phyloP scores from a whole-genome alignment of 2,329 filamentous ascomycete species.

The Rutstroemia sp. region DNA sequence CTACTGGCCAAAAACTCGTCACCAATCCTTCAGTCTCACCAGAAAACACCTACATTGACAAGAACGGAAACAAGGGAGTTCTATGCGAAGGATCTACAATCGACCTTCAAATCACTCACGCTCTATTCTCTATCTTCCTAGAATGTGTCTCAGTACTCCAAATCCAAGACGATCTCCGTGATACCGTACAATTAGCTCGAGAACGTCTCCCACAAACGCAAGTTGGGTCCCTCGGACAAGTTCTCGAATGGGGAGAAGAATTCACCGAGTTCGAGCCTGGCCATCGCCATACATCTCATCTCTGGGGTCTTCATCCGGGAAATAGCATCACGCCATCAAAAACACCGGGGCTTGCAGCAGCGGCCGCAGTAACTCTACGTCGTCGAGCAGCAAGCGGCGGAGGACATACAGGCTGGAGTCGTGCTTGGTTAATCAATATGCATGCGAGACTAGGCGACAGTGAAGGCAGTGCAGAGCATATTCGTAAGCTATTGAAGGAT shows the following conservation, averaged over 20 bases:
- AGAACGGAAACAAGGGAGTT: constrained; percentile 23
- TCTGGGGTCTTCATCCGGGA: constrained; percentile 38
- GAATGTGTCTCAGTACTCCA: background rate
- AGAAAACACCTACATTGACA: constrained; percentile 30
- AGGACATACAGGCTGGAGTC: constrained; percentile 41
- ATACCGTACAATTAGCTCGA: background rate
- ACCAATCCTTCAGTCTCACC: constrained; percentile 34
- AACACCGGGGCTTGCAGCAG: constrained; percentile 27
- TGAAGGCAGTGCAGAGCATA: constrained; percentile 32
- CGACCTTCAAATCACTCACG: constrained; percentile 38
- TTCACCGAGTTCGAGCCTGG: constrained; percentile 35
- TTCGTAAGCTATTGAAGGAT: constrained; percentile 33
- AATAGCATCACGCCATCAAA: constrained; percentile 31
- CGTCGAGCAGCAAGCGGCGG: constrained; percentile 33
- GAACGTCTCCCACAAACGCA: constrained; percentile 7
- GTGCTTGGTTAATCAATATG: constrained; percentile 40
- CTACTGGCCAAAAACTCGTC: constrained; percentile 25
- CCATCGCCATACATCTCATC: constrained; percentile 39
- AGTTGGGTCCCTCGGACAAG: constrained; percentile 29
- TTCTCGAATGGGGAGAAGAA: constrained; percentile 37
- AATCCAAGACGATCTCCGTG: background rate
- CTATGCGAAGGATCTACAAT: constrained; percentile 39
- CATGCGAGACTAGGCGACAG: constrained; percentile 36
- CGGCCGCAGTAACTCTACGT: constrained; percentile 26
- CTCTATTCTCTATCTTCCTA: constrained; percentile 31